Evolutionary conservation across 1,284 basidiomycete species (phyloP), one percentile per base, ranked within the genome.

Genomic region (Schizophyllum commune): DNA sequence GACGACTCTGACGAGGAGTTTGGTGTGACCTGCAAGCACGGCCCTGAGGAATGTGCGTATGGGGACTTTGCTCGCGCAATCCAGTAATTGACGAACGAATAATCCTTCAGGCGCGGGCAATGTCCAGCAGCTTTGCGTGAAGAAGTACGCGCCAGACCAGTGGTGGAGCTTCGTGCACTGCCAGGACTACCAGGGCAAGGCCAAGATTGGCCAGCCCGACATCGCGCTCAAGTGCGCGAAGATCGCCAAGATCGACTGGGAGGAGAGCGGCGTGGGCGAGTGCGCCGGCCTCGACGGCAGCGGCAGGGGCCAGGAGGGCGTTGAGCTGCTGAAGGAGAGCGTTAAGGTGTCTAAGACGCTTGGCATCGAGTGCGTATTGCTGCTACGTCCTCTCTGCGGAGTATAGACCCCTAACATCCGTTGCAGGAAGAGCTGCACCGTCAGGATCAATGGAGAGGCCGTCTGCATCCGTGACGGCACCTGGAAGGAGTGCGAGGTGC

Each of bases 401-500:
- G 17, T 21, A 58, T 7, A 39, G 17, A 51, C 52, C 17, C 13
- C 55, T 62, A 56, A 62, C 56, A 22, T 55, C 61, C 63, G 5
- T 33, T 52, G 57, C 67, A 91, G 86, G 63, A 94, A 86, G 74
- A 93, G 91, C 70, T 96, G 93, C 75, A 94, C 92, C 1, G 80
- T 96, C 53, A 71, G 91, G 57, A 92, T 95, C 69, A 88, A 83
- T 66, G 80, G 79, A 9, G 78, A 77, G 65, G 74, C 83, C 59
- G 83, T 89, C 19, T 95, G 93, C 69, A 77, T 93, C 39, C 90
- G 89, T 68, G 92, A 92, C 65, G 83, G 77, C 21, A 81, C 78
- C 58, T 96, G 92, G 92, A 87, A 88, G 68, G 78, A 87, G 47
- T 96, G 92, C 73, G 88, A 94, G 76, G 92, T 92, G 71, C 73